Base-by-base conservation (phyloP, 129 eudicot species). In the Pittosporum tobira region DNA sequence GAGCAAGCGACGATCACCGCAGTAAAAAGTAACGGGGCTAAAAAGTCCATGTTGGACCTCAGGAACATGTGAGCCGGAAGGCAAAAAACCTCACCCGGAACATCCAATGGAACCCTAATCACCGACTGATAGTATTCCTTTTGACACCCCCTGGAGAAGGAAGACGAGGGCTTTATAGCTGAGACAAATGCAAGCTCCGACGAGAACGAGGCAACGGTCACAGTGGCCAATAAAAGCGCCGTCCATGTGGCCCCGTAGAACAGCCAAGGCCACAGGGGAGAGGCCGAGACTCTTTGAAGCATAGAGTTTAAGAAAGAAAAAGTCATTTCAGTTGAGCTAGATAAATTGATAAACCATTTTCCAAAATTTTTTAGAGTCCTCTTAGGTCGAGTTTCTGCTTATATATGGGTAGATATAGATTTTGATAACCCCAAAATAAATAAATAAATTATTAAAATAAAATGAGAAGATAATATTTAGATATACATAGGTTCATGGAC, bases 1-100 rank as follows among this genome's bases (percentile, higher is more conserved):
- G 93, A 82, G 63, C 73, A 71, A 8, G 81, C 84, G 16, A 89
- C 97, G 30, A 89, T 29, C 3, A 80, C 71, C 0, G 94, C 95
- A 0, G 97, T 95, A 19, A 89, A 89, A 56, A 89, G 59, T 29
- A 94, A 95, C 14, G 95, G 97, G 10, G 82, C 95, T 36, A 89
- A 22, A 70, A 82, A 47, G 34, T 87, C 96, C 77, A 80, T 69
- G 50, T 71, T 72, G 5, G 93, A 79, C 63, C 77, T 71, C 54
- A 63, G 60, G 36, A 86, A 82, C 54, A 73, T 27, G 27, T 66
- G 59, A 5, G 61, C 76, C 1, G 87, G 82, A 51, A 86, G 66
- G 59, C 95, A 86, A 25, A 86, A 63, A 4, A 78, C 51, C 13
- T 82, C 87, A 0, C 65, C 59, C 0, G 95, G 87, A 46, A 76